These are phyloP conservation scores for Tylopilus sp. DNA, from an alignment of 768 basidiomycete genomes.

Conservation along the genomic window DNA sequence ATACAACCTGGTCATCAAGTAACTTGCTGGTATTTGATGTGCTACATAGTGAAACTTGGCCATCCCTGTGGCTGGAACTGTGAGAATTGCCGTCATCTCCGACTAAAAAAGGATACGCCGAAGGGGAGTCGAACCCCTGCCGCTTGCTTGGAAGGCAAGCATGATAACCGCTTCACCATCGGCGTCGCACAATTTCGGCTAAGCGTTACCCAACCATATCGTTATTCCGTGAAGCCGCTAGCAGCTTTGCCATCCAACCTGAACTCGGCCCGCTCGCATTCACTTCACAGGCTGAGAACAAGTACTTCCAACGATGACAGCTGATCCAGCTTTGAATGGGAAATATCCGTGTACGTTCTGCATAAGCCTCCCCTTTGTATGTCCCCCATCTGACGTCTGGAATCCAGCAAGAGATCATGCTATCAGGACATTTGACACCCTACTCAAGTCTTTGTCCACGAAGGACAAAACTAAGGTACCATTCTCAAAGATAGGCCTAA, in stretches of 20 bases:
- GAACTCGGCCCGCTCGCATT: neutral
- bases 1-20: no score
- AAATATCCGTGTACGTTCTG: constrained; percentile 23
- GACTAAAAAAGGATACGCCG: constrained; percentile 31
- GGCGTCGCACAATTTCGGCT: no score
- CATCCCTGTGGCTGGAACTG: no score
- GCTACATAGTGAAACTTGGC: no score
- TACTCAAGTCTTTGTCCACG: constrained; percentile 47
- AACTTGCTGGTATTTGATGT: no score
- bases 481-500: neutral
- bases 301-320: constrained; percentile 6
- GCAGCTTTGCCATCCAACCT: neutral
- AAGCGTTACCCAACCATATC: no score
- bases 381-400: neutral
- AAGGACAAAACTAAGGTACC: constrained; percentile 51
- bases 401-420: constrained; percentile 49
- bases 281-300: neutral
- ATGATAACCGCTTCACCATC: constrained; percentile 93
- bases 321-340: constrained; percentile 2
- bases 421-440: constrained; percentile 48
- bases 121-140: constrained; percentile 79
- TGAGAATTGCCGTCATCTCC: neutral
- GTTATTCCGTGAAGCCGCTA: no score
- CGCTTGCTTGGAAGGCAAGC: constrained; percentile 84
- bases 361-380: neutral